phyloP scores from a whole-genome alignment of 345 rosid species.

The Microcos paniculata region DNA sequence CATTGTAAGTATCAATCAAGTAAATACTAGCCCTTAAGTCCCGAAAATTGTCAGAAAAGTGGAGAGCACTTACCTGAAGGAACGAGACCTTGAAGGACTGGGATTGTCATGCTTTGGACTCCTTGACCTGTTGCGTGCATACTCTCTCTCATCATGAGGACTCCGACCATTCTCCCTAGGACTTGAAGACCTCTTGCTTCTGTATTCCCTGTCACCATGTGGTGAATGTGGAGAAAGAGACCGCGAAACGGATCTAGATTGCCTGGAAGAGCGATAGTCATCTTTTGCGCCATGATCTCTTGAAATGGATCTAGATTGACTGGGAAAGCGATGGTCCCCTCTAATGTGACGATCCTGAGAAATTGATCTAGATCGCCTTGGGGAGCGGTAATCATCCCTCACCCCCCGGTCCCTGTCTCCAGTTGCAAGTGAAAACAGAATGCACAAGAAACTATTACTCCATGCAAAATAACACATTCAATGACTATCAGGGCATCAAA shows the following conservation, averaged over 20 bases:
- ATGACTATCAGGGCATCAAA: neutral
- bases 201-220: conserved; percentile 38
- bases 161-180: conserved; percentile 46
- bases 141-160: conserved; percentile 38
- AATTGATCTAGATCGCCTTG: conserved; percentile 56
- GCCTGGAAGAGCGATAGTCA: conserved; percentile 45
- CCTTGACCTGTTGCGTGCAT: conserved; percentile 41
- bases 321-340: conserved; percentile 49
- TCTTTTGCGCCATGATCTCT: conserved; percentile 49
- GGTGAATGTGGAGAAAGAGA: conserved; percentile 55
- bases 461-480: neutral
- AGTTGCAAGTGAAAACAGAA: conserved; percentile 8
- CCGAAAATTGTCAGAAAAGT: neutral
- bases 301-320: conserved; percentile 57
- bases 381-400: conserved; percentile 49
- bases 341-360: conserved; percentile 36
- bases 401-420: conserved; percentile 43
- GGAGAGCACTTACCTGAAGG: conserved; percentile 44
- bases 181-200: conserved; percentile 44
- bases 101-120: conserved; percentile 39
- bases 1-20: neutral
- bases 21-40: neutral
- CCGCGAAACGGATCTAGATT: conserved; percentile 54
- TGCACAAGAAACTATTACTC: conserved; percentile 12
- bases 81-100: conserved; percentile 53